Evolutionary conservation across 129 eudicot genomes (phyloP).

Genomic region (Flaveria trinervia): DNA sequence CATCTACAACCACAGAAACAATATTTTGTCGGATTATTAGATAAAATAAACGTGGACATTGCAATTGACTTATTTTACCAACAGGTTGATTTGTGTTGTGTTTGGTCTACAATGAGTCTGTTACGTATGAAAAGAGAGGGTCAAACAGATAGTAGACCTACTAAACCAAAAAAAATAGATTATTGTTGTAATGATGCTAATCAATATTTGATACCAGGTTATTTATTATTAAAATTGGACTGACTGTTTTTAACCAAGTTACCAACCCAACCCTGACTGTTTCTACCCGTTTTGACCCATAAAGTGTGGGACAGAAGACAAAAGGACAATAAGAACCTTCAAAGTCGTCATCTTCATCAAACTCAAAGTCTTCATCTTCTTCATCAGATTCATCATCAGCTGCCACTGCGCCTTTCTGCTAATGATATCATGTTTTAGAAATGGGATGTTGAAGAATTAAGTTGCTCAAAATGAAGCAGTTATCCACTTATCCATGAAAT

Average conservation of each 20-base stretch:
- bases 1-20: slow-evolving; percentile 52
- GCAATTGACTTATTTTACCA: not conserved
- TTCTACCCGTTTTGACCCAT: slow-evolving; percentile 6
- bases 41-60: not conserved
- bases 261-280: not conserved
- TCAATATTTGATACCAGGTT: not conserved
- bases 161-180: not conserved
- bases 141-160: not conserved
- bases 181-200: not conserved
- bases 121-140: not conserved
- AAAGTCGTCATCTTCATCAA: slow-evolving; percentile 76
- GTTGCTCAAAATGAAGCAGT: slow-evolving; percentile 11
- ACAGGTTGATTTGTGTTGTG: not conserved
- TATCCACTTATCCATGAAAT: not conserved
- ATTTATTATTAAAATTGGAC: not conserved
- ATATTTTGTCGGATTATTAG: not conserved
- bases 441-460: not conserved
- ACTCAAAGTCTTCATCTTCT: slow-evolving; percentile 78
- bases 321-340: slow-evolving; percentile 49
- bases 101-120: not conserved
- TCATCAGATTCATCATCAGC: slow-evolving; percentile 63
- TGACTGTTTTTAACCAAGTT: not conserved
- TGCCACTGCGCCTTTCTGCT: slow-evolving; percentile 66
- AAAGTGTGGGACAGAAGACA: not conserved
- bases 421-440: slow-evolving; percentile 7